phyloP scores from a whole-genome alignment of 106 monocot species.

The Hemerocallis citrina region DNA sequence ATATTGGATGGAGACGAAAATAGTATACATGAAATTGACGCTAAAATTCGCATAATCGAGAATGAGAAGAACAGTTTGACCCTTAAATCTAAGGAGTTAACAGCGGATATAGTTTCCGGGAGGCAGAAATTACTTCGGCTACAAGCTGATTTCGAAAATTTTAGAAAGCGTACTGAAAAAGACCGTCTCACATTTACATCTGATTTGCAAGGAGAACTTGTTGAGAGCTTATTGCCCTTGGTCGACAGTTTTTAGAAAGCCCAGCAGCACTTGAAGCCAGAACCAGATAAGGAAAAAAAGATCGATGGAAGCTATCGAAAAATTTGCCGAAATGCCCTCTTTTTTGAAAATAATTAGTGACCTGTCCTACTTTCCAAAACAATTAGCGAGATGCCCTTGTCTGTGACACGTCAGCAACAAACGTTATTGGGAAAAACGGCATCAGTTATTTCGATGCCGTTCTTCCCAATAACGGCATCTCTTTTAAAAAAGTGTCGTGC shows the following conservation, averaged over 20 bases:
- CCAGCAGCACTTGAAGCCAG: slow-evolving; percentile 51
- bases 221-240: slow-evolving; percentile 72
- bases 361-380: too few relatives aligned
- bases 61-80: slow-evolving; percentile 43
- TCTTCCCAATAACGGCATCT: too few relatives aligned
- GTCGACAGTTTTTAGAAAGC: slow-evolving; percentile 86
- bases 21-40: slow-evolving; percentile 34
- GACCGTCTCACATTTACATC: slow-evolving; percentile 53
- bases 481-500: too few relatives aligned
- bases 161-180: slow-evolving; percentile 73
- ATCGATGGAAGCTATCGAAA: slow-evolving; percentile 83
- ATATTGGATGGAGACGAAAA: slow-evolving; percentile 63
- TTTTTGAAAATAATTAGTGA: too few relatives aligned
- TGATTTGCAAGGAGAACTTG: slow-evolving; percentile 49
- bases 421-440: too few relatives aligned
- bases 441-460: too few relatives aligned
- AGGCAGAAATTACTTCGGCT: slow-evolving; percentile 63
- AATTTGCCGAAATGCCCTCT: too few relatives aligned
- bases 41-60: slow-evolving; percentile 45
- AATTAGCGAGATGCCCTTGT: too few relatives aligned
- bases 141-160: slow-evolving; percentile 92
- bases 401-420: too few relatives aligned
- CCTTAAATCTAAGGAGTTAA: slow-evolving; percentile 26
- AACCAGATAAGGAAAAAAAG: slow-evolving; percentile 83
- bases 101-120: slow-evolving; percentile 39